These are phyloP conservation scores for Erysimum cheiri DNA, from an alignment of 441 rosid genomes.

Conservation along the genomic window DNA sequence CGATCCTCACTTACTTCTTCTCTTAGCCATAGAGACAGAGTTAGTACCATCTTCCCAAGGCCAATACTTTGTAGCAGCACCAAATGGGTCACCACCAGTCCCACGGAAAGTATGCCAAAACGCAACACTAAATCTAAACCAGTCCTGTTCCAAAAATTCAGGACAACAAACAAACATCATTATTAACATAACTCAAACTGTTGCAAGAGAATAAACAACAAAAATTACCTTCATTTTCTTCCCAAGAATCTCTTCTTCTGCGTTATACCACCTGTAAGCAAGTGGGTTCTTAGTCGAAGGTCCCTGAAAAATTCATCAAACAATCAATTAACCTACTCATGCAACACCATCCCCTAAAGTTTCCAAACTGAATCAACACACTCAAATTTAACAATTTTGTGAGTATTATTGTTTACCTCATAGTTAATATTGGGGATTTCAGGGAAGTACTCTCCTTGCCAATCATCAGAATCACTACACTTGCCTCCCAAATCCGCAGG, in stretches of 20 bases:
- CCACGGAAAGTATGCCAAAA: constrained; percentile 99
- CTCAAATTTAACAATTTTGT: neutral
- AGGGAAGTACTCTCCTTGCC: constrained; percentile 96
- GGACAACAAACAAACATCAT: neutral
- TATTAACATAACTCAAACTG: neutral
- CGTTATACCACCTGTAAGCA: constrained; percentile 89
- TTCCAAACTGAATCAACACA: neutral
- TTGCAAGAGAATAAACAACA: neutral
- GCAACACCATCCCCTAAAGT: constrained; percentile 13
- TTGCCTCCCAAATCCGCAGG: constrained; percentile 58
- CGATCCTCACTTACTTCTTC: constrained; percentile 73
- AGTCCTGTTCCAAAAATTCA: constrained; percentile 57
- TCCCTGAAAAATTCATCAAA: constrained; percentile 56
- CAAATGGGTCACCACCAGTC: constrained; percentile 87
- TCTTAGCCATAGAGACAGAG: constrained; percentile 90
- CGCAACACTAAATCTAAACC: constrained; percentile 98
- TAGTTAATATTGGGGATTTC: constrained; percentile 77
- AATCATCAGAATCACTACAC: constrained; percentile 61
- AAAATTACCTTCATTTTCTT: constrained; percentile 90
- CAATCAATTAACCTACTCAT: constrained; percentile 15
- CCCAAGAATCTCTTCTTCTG: constrained; percentile 88
- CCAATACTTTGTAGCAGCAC: constrained; percentile 88
- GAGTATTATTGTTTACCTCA: constrained; percentile 57
- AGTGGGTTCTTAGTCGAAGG: constrained; percentile 80
- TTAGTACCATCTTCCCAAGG: constrained; percentile 99